Evolutionary conservation across 768 basidiomycete species (phyloP).

Genomic region (Naematelia encephala): DNA sequence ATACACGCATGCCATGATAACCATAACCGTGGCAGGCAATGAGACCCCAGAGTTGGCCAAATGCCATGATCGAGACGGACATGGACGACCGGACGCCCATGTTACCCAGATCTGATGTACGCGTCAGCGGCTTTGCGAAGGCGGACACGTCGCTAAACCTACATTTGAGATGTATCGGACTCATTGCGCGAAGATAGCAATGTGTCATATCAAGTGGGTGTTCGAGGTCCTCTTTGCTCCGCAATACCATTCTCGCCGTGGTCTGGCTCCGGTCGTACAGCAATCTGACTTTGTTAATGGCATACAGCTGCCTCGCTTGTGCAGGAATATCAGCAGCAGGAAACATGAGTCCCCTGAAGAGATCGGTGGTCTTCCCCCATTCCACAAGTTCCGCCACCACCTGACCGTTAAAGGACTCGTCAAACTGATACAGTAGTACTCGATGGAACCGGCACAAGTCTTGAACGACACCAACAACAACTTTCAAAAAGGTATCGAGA

Average conservation of each 20-base stretch:
- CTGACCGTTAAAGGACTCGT: constrained; percentile 73
- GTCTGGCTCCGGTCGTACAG: constrained; percentile 70
- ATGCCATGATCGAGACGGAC: constrained; percentile 81
- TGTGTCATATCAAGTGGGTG: constrained; percentile 77
- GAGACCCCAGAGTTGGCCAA: constrained; percentile 74
- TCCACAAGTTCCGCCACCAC: constrained; percentile 76
- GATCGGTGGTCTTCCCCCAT: constrained; percentile 68
- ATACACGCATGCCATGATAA: constrained; percentile 72
- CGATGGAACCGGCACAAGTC: constrained; percentile 79
- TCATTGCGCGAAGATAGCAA: constrained; percentile 80
- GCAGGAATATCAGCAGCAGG: constrained; percentile 53
- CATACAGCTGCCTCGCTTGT: constrained; percentile 66
- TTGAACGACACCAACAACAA: constrained; percentile 69
- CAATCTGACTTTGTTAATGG: constrained; percentile 71
- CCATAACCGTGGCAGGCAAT: constrained; percentile 77
- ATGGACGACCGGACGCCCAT: constrained; percentile 81
- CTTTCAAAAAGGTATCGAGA: constrained; percentile 66
- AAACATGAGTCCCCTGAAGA: constrained; percentile 57
- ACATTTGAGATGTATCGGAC: constrained; percentile 79
- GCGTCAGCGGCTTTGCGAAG: constrained; percentile 9
- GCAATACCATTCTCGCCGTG: constrained; percentile 69
- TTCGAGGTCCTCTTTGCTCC: constrained; percentile 63
- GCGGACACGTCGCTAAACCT: constrained; percentile 30
- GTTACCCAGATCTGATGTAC: constrained; percentile 62
- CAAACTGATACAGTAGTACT: constrained; percentile 77